phyloP scores from a whole-genome alignment of 768 basidiomycete genomes.

The Lactarius trivialis region DNA sequence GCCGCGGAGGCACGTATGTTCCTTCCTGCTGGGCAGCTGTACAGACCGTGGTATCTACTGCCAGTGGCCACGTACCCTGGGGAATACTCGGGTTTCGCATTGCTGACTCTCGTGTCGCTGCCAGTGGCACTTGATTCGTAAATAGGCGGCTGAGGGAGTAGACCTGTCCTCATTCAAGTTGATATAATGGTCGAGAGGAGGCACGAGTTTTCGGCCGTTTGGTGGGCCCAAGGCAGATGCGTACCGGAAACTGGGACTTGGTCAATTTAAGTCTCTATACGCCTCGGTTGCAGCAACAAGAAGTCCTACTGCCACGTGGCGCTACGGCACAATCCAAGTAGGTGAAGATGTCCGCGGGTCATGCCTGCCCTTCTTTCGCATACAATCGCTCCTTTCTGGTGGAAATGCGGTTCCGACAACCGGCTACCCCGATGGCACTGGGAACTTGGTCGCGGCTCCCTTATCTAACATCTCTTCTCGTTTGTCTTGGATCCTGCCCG shows the following conservation, averaged over 20 bases:
- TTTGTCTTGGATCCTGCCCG: neutral
- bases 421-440: neutral
- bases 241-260: neutral
- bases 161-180: neutral
- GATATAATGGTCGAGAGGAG: neutral
- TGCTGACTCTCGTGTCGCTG: no score
- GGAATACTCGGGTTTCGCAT: neutral
- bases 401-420: neutral
- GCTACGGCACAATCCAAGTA: neutral
- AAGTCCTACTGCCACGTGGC: neutral
- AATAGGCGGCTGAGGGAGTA: neutral
- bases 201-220: neutral
- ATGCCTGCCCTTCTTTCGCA: neutral
- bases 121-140: no score
- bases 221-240: neutral
- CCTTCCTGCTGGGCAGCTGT: neutral
- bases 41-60: neutral
- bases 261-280: neutral
- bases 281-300: neutral
- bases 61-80: neutral
- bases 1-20: neutral
- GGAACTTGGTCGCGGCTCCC: neutral
- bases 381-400: neutral
- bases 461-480: neutral
- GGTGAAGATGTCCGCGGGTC: slow-evolving; percentile 9